phyloP scores from a whole-genome alignment of 768 basidiomycete genomes.

The Kondoa subrosea region DNA sequence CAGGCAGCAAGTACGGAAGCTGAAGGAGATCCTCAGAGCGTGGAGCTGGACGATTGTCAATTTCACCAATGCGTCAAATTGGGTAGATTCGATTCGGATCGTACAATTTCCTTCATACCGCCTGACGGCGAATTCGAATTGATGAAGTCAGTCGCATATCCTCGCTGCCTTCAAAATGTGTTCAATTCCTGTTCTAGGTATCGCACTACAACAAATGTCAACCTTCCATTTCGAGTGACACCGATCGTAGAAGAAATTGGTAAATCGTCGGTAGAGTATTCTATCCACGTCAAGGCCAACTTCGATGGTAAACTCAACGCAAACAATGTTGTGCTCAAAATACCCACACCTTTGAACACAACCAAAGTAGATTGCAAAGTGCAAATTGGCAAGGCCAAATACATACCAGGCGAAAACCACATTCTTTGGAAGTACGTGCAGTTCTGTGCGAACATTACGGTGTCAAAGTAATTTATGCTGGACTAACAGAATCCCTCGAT shows the following conservation, averaged over 20 bases:
- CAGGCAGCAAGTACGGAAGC: conserved; percentile 2
- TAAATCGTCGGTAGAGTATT: conserved; percentile 78
- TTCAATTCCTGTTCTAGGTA: conserved; percentile 43
- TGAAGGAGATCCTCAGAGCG: conserved; percentile 41
- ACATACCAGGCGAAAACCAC: conserved; percentile 85
- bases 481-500: conserved; percentile 54
- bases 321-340: conserved; percentile 74
- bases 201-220: conserved; percentile 87
- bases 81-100: conserved; percentile 78
- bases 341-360: conserved; percentile 92
- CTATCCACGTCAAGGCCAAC: conserved; percentile 67
- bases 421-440: conserved; percentile 87
- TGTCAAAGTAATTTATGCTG: neutral
- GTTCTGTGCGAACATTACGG: neutral
- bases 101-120: conserved; percentile 92
- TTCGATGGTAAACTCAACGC: conserved; percentile 86
- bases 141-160: conserved; percentile 52
- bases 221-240: conserved; percentile 74
- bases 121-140: conserved; percentile 98
- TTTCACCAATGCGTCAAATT: conserved; percentile 97
- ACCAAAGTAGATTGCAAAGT: conserved; percentile 84
- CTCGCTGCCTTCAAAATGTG: neutral
- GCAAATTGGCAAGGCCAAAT: conserved; percentile 85
- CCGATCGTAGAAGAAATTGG: conserved; percentile 86
- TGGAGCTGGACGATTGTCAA: conserved; percentile 92